Evolutionary conservation across 2,329 filamentous ascomycete species (phyloP), one percentile per base, ranked within the genome.

Genomic region (Stagonosporopsis tanaceti): DNA sequence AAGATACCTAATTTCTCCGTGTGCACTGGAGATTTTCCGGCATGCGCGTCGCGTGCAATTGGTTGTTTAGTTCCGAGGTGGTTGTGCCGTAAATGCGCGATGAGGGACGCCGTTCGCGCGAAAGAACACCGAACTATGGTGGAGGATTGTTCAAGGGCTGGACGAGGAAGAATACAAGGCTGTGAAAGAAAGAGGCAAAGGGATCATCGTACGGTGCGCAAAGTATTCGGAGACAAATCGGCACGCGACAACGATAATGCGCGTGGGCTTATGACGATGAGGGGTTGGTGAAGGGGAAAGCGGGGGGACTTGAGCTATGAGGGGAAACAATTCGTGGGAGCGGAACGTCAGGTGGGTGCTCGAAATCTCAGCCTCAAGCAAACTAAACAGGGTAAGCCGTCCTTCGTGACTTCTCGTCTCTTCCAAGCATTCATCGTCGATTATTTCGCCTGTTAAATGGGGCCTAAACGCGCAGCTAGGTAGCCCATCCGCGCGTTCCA

Each of bases 221-320:
- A 63, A 61, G 52, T 34, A 54, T 38, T 67, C 67, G 65, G 67
- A 57, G 53, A 56, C 58, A 57, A 60, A 60, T 67, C 61, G 64
- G 67, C 67, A 66, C 55, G 59, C 53, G 63, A 63, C 59, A 62
- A 60, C 55, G 48, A 57, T 58, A 56, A 61, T 47, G 50, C 61
- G 57, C 61, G 59, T 64, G 60, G 66, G 62, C 55, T 60, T 63
- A 66, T 67, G 67, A 67, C 64, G 66, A 60, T 61, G 65, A 62
- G 63, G 67, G 66, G 63, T 64, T 50, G 62, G 58, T 63, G 59
- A 64, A 64, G 59, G 57, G 51, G 62, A 65, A 66, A 66, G 65
- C 61, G 65, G 67, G 65, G 65, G 65, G 62, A 32, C 46, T 34
- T 38, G 39, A 30, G 47, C 42, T 47, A 42, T 52, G 56, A 53